Evolutionary conservation across 495 filamentous ascomycete species (phyloP).

Genomic region (Pyronema domesticum): DNA sequence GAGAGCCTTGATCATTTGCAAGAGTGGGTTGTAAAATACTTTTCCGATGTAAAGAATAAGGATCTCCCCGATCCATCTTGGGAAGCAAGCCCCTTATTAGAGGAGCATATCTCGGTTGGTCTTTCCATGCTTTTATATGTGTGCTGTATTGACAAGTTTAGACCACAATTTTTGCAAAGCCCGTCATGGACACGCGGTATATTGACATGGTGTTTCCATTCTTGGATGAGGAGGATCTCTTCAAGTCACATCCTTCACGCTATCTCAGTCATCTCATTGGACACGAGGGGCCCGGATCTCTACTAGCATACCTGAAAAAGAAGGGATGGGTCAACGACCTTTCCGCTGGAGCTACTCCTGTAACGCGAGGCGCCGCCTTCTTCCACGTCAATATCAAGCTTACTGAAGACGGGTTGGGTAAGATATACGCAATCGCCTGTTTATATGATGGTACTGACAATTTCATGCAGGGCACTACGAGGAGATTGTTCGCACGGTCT

Average conservation of each 20-base stretch:
- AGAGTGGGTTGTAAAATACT: constrained; percentile 72
- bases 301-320: constrained; percentile 82
- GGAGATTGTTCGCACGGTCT: constrained; percentile 72
- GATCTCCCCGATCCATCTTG: constrained; percentile 36
- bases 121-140: not conserved
- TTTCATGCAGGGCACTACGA: constrained; percentile 43
- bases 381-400: constrained; percentile 67
- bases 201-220: constrained; percentile 81
- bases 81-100: constrained; percentile 17
- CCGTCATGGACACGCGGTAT: constrained; percentile 79
- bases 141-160: constrained; percentile 27
- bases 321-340: constrained; percentile 91
- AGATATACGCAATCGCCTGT: not conserved
- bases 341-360: constrained; percentile 52
- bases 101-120: constrained; percentile 21
- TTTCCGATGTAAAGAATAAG: constrained; percentile 71
- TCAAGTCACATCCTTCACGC: constrained; percentile 65
- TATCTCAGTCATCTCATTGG: constrained; percentile 91
- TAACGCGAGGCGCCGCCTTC: constrained; percentile 70
- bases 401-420: constrained; percentile 59
- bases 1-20: constrained; percentile 82
- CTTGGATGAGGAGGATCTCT: constrained; percentile 69
- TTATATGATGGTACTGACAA: constrained; percentile 31
- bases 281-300: constrained; percentile 91
- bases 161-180: constrained; percentile 80